Percentiles rank a stretch among this genome's conserved stretches.
These are phyloP conservation scores for Rhamnella rubrinervis DNA, from an alignment of 331 rosid genomes.

Conservation along the genomic window DNA sequence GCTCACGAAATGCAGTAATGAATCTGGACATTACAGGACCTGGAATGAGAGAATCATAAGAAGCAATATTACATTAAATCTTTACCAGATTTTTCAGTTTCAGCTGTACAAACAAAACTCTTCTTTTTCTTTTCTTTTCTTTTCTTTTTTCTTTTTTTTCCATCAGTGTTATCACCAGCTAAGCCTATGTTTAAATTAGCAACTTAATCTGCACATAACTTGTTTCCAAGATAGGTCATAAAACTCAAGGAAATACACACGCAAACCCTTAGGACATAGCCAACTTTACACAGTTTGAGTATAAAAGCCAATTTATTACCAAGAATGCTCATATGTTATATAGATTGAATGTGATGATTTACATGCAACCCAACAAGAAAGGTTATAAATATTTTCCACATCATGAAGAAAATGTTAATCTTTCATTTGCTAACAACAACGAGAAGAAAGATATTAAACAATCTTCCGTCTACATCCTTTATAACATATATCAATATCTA, in stretches of 20 bases:
- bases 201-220: background rate
- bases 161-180: background rate
- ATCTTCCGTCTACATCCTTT: too few relatives aligned
- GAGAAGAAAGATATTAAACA: too few relatives aligned
- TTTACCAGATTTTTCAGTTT: conserved; percentile 20
- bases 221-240: background rate
- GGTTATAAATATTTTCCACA: background rate
- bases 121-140: background rate
- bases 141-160: background rate
- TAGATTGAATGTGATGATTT: background rate
- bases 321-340: background rate
- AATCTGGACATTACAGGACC: conserved; percentile 94
- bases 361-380: background rate
- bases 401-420: background rate
- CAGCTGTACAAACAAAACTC: conserved; percentile 5
- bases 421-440: background rate
- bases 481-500: too few relatives aligned
- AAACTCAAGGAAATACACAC: background rate
- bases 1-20: conserved; percentile 67
- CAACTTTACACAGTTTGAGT: background rate
- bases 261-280: background rate
- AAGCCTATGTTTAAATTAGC: conserved; percentile 4
- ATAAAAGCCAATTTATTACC: background rate
- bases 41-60: conserved; percentile 36
- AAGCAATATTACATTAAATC: conserved; percentile 24